Base-by-base conservation (phyloP, 2,329 filamentous ascomycete genomes). In the Paraconiothyrium sp. region DNA sequence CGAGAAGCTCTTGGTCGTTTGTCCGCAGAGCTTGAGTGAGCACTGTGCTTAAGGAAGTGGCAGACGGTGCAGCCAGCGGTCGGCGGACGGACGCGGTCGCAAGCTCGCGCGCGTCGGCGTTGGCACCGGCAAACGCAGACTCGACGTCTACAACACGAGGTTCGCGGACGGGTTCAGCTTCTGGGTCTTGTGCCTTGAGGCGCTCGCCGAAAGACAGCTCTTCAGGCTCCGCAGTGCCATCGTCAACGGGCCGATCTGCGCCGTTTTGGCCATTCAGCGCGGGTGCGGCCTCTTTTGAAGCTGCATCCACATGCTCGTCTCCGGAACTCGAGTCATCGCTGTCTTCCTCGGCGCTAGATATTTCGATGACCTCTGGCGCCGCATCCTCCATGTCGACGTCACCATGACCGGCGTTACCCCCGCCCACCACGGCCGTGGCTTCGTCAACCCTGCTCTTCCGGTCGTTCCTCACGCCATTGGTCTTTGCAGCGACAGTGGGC, bases 1-100 rank as follows among this genome's bases (percentile, higher is more conserved):
- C 94, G 70, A 99, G 89, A 56, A 97, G 90, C 65, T 91, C 89
- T 64, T 87, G 86, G 81, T 99, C 95, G 80, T 97, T 95, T 63
- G 94, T 97, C 72, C 91, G 91, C 59, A 99, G 89, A 6, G 95
- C 93, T 79, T 98, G 94, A 14, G 93, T 90, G 62, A 99, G 89
- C n/a, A 97, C 93, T 5, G 93, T 97, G 51, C 92, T 91, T 54
- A 99, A 87, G 7, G 94, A 97, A 61, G 92, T 89, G 61, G 91
- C 89, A 13, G 89, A 89, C 13, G 90, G 91, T 22, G 88, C 83
- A 20, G 85, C 84, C 63, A 90, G 82, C 58, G 81, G 78, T 43
- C 82, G 82, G 54, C 73, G 78, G 41, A 79, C 76, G 11, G 72
- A 68, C 20, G 81, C 74, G 51, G 82, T 79, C n/a, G 74, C 71